Percentiles rank a stretch among this genome's conserved stretches.
phyloP scores from a whole-genome alignment of 2,329 filamentous ascomycete genomes.

The Venturiaceae sp. region DNA sequence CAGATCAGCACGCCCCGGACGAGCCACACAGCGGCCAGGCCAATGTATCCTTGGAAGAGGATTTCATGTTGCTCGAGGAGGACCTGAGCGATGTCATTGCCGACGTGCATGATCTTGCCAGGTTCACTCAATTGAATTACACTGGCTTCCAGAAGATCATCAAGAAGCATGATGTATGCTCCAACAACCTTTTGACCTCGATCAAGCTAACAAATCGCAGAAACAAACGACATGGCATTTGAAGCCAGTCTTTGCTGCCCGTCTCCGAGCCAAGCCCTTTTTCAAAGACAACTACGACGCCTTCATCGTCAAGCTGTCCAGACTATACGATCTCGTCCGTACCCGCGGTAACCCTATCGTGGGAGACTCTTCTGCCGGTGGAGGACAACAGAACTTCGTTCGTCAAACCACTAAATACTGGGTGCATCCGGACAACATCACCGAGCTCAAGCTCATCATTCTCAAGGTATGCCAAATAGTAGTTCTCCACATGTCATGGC shows the following conservation, averaged over 20 bases:
- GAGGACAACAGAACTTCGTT: constrained; percentile 88
- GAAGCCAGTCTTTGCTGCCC: constrained; percentile 88
- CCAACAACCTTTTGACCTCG: neutral
- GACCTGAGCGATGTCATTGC: constrained; percentile 96
- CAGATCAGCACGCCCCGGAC: constrained; percentile 44
- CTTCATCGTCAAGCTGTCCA: constrained; percentile 89
- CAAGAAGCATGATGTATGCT: constrained; percentile 91
- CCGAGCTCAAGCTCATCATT: constrained; percentile 94
- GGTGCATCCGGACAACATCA: constrained; percentile 98
- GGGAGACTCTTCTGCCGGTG: constrained; percentile 85
- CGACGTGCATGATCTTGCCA: constrained; percentile 94
- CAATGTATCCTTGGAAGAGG: constrained; percentile 64
- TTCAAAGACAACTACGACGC: constrained; percentile 99
- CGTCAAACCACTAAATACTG: constrained; percentile 98
- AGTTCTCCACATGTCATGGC: neutral
- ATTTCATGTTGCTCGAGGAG: constrained; percentile 88
- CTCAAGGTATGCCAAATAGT: constrained; percentile 51
- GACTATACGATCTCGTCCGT: constrained; percentile 87
- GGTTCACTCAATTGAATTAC: constrained; percentile 97
- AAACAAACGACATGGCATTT: constrained; percentile 94
- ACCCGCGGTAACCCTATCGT: constrained; percentile 87
- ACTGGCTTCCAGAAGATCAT: constrained; percentile 99
- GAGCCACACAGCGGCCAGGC: constrained; percentile 24
- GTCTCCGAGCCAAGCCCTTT: constrained; percentile 92
- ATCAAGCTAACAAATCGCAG: constrained; percentile 31